phyloP scores from a whole-genome alignment of 768 basidiomycete species.

The Leccinum variicolor region DNA sequence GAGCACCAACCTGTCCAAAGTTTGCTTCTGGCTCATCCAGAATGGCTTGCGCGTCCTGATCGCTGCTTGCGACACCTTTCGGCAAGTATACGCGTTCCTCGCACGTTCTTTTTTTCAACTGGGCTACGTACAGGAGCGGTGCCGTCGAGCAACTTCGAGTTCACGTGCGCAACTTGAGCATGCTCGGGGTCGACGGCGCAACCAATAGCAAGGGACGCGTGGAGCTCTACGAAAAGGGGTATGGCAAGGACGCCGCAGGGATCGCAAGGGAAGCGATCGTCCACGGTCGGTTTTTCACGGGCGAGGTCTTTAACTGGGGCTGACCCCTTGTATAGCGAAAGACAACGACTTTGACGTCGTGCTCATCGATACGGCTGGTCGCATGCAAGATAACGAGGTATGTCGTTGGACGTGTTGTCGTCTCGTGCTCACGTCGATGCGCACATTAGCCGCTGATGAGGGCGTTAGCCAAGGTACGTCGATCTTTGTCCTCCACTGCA shows the following conservation, averaged over 20 bases:
- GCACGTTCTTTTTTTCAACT: neutral
- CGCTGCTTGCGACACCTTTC: constrained; percentile 97
- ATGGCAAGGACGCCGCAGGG: constrained; percentile 98
- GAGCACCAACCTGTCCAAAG: constrained; percentile 96
- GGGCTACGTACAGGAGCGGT: constrained; percentile 59
- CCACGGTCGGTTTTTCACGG: constrained; percentile 56
- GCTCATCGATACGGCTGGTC: constrained; percentile 94
- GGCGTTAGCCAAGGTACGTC: constrained; percentile 85
- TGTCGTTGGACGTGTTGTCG: constrained; percentile 8
- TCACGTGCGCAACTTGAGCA: constrained; percentile 91
- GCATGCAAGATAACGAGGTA: constrained; percentile 99
- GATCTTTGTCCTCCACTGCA: neutral
- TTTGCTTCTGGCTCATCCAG: constrained; percentile 98
- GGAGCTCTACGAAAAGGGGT: constrained; percentile 93
- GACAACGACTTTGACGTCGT: constrained; percentile 95
- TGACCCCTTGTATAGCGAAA: constrained; percentile 49
- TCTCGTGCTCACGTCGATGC: constrained; percentile 1
- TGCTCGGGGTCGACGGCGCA: constrained; percentile 71
- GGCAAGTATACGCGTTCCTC: constrained; percentile 40
- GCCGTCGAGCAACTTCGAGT: constrained; percentile 98
- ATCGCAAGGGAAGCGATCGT: constrained; percentile 94
- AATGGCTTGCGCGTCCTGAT: constrained; percentile 92
- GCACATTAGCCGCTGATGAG: constrained; percentile 83
- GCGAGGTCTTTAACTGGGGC: neutral
- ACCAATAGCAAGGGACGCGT: constrained; percentile 71